Percentiles rank a stretch among this genome's conserved stretches.
These are phyloP conservation scores for Dacryopinax primogenitus DNA, from an alignment of 768 basidiomycete species.

Conservation along the genomic window DNA sequence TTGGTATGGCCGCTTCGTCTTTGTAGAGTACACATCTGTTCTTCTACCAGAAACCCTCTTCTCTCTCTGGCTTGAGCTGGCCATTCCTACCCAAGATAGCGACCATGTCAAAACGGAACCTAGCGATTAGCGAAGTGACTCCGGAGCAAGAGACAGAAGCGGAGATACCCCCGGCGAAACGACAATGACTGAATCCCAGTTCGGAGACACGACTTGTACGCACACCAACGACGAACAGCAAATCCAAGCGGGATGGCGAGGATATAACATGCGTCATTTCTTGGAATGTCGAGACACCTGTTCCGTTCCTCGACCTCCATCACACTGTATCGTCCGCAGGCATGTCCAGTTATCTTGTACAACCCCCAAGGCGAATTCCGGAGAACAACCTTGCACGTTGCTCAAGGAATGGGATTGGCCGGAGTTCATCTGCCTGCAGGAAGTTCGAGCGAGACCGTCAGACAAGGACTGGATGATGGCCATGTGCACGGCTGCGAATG, in stretches of 20 bases:
- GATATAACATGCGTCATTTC: conserved; percentile 10
- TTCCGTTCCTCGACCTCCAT: conserved; percentile 2
- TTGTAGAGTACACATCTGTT: no score
- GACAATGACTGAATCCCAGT: not conserved
- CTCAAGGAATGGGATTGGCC: conserved; percentile 14
- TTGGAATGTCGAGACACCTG: conserved; percentile 17
- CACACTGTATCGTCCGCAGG: not conserved
- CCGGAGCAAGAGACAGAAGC: not conserved
- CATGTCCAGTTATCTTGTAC: not conserved
- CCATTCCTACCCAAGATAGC: not conserved
- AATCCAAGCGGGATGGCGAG: no score
- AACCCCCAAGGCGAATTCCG: not conserved
- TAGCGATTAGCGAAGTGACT: not conserved
- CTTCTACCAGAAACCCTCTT: no score
- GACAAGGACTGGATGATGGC: conserved; percentile 10
- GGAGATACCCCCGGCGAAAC: not conserved
- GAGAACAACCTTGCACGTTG: not conserved
- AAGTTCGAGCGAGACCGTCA: conserved; percentile 12
- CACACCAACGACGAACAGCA: not conserved
- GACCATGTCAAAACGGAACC: not conserved
- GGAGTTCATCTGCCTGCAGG: conserved; percentile 15
- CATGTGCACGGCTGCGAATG: conserved; percentile 10
- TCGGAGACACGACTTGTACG: not conserved
- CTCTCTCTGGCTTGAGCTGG: not conserved
- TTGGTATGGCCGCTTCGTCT: no score